phyloP scores from a whole-genome alignment of 352 stramenopile species.

The Thraustochytrium sp. region DNA sequence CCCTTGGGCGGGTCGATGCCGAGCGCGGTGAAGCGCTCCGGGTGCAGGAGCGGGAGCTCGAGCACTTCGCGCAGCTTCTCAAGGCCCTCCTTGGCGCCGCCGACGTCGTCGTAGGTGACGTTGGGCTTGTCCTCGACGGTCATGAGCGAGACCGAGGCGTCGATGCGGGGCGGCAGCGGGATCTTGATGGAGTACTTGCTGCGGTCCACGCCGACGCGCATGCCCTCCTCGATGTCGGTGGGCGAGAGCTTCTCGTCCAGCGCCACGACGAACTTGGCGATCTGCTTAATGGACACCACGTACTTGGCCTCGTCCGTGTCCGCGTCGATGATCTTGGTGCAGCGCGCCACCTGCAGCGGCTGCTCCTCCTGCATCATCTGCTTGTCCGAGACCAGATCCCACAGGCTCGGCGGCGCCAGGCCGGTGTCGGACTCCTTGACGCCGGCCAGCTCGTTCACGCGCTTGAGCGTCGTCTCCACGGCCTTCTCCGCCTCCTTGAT shows the following conservation, averaged over 20 bases:
- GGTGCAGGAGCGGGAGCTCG: slow-evolving; percentile 94
- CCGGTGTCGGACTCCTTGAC: slow-evolving; percentile 99
- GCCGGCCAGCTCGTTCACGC: slow-evolving; percentile 80
- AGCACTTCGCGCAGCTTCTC: slow-evolving; percentile 98
- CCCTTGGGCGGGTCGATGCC: slow-evolving; percentile 99
- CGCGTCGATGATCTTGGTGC: slow-evolving; percentile 88
- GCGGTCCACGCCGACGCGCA: slow-evolving; percentile 80
- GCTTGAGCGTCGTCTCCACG: slow-evolving; percentile 93
- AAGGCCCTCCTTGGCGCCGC: slow-evolving; percentile 92
- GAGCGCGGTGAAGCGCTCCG: slow-evolving; percentile 95
- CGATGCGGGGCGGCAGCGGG: slow-evolving; percentile 96
- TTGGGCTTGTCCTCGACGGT: slow-evolving; percentile 99
- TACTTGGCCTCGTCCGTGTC: slow-evolving; percentile 91
- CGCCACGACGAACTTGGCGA: slow-evolving; percentile 99
- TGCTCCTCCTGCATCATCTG: slow-evolving; percentile 99
- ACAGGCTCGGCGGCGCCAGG: slow-evolving; percentile 92
- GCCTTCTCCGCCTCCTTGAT: slow-evolving; percentile 98
- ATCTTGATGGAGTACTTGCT: slow-evolving; percentile 94
- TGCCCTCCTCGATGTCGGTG: slow-evolving; percentile 99
- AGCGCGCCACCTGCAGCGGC: slow-evolving; percentile 89
- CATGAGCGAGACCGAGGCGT: slow-evolving; percentile 94
- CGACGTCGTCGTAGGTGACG: slow-evolving; percentile 99
- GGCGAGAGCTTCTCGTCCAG: slow-evolving; percentile 95
- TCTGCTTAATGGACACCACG: slow-evolving; percentile 99
- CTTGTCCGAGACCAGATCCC: slow-evolving; percentile 99